Conservation (phyloP, 176 grass and related monocot species). For the Phoenix roebelenii region DNA sequence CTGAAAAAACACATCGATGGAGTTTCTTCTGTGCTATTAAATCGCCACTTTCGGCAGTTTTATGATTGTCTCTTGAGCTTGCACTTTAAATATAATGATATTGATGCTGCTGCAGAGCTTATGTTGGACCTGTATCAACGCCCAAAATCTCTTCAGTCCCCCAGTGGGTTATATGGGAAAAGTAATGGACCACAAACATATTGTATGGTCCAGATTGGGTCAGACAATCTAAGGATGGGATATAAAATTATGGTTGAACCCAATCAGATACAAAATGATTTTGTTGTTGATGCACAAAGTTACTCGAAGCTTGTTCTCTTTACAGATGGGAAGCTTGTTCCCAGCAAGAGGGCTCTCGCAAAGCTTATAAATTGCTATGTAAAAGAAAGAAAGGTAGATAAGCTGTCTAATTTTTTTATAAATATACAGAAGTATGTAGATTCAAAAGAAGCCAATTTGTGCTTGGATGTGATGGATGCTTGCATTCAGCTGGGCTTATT, state of each 20-base stretch:
- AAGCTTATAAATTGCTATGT: conserved; percentile 61
- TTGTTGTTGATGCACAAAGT: conserved; percentile 30
- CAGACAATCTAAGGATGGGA: conserved; percentile 59
- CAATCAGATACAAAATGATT: conserved; percentile 40
- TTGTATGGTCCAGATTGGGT: conserved; percentile 53
- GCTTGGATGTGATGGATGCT: conserved; percentile 37
- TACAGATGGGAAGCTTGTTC: conserved; percentile 39
- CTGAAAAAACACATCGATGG: conserved; percentile 52
- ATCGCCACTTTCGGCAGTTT: conserved; percentile 49
- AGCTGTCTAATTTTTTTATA: conserved; percentile 52
- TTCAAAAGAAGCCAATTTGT: conserved; percentile 22
- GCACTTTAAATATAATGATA: conserved; percentile 72
- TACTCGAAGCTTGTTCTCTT: conserved; percentile 28
- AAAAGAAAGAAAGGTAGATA: conserved; percentile 45
- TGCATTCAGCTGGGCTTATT: conserved; percentile 75
- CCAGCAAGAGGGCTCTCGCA: conserved; percentile 61
- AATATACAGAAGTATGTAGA: conserved; percentile 29
- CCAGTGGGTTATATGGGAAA: background rate
- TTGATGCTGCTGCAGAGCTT: conserved; percentile 57
- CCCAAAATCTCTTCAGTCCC: conserved; percentile 21
- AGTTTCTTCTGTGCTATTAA: conserved; percentile 23
- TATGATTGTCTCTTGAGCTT: conserved; percentile 68
- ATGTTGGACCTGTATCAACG: conserved; percentile 46
- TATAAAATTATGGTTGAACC: conserved; percentile 59
- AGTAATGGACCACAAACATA: conserved; percentile 27